Evolutionary conservation across 2,329 filamentous ascomycete species (phyloP), one percentile per base, ranked within the genome.

Genomic region (Phoma sp.): DNA sequence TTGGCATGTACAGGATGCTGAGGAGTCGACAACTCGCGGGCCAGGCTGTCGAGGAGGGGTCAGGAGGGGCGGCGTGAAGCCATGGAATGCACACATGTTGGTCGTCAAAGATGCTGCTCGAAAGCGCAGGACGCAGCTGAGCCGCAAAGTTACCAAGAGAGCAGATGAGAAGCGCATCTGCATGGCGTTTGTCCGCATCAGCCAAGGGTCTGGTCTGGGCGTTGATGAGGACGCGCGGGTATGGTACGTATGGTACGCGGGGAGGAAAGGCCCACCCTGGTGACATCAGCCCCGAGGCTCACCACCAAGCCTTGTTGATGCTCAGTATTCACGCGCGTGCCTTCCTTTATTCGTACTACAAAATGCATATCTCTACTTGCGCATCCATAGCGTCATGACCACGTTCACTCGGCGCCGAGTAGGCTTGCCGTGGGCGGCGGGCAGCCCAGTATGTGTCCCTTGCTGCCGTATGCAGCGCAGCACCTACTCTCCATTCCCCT

Each of bases 1-100:
- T 70, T 29, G 70, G 71, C 36, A 73, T 74, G 70, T 73, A 60
- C 51, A 52, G 69, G 52, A 65, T 65, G 63, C 41, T 59, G 7
- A 54, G 60, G 13, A 62, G 58, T 29, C 43, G 45, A 35, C 58
- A 58, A 37, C 48, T 67, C 15, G 59, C 68, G 57, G 51, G 52
- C 33, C 38, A 65, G 22, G 32, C 29, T 12, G 52, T 45, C 32
- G 25, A 44, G 13, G 54, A 51, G 35, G 51, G 43, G 37, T 40
- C 36, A n/a, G 36, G 44, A 2, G 39, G 35, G 15, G 19, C 36
- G 37, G 47, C 45, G 5, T 46, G 31, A 57, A 40, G 55, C 33
- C 36, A 33, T 10, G 43, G 39, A 9, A 21, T 29, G 37, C 24
- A 48, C 15, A 22, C 39, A 17, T 3, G 22, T 29, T 38, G 8